phyloP scores from a whole-genome alignment of 2,329 filamentous ascomycete species.

The Cladosporium oxysporum region DNA sequence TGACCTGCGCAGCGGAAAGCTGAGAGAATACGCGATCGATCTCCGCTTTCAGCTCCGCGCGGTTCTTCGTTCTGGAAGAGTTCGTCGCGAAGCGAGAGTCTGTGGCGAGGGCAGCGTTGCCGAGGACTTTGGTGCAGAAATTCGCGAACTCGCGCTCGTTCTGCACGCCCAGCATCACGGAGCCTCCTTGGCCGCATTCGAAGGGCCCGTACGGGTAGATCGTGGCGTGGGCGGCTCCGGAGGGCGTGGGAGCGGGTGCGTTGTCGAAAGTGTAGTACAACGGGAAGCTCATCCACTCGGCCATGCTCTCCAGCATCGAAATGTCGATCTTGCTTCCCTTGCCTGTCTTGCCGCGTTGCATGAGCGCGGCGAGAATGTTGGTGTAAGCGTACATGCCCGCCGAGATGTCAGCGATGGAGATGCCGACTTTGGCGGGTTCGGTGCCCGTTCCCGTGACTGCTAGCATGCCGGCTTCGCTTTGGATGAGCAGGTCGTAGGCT shows the following conservation, averaged over 20 bases:
- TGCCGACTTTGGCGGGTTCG: slow-evolving; percentile 54
- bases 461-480: slow-evolving; percentile 56
- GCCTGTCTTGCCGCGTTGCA: slow-evolving; percentile 48
- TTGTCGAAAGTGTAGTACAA: slow-evolving; percentile 50
- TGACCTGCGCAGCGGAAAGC: slow-evolving; percentile 43
- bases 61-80: background rate
- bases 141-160: slow-evolving; percentile 57
- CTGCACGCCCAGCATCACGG: slow-evolving; percentile 57
- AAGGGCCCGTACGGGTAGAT: slow-evolving; percentile 59
- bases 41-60: background rate
- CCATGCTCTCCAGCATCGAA: slow-evolving; percentile 58
- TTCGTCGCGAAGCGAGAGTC: slow-evolving; percentile 39
- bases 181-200: slow-evolving; percentile 45
- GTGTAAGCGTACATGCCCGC: slow-evolving; percentile 56
- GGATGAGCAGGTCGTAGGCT: slow-evolving; percentile 57
- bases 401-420: slow-evolving; percentile 57
- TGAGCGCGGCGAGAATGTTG: slow-evolving; percentile 53
- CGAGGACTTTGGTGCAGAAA: slow-evolving; percentile 50
- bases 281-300: slow-evolving; percentile 59
- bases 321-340: slow-evolving; percentile 53
- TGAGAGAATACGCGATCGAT: slow-evolving; percentile 39
- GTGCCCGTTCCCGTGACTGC: slow-evolving; percentile 51
- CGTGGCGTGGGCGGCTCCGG: slow-evolving; percentile 53
- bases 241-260: slow-evolving; percentile 44
- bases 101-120: slow-evolving; percentile 41